These are phyloP conservation scores for Theileria luwenshuni DNA, from an alignment of 169 alveolate species.

Conservation along the genomic window DNA sequence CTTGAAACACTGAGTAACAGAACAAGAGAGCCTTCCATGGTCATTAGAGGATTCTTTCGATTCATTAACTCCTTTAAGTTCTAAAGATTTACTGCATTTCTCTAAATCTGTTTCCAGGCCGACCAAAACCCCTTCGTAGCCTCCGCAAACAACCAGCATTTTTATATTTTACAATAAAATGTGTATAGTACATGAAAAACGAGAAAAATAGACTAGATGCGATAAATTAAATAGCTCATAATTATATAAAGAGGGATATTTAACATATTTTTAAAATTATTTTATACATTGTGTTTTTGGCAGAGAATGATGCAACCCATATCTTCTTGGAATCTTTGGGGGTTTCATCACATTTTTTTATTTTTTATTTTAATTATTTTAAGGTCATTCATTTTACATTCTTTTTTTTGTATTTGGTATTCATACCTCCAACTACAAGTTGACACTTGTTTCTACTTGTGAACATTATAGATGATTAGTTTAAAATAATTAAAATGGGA, in stretches of 20 bases:
- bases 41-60: conserved; percentile 25
- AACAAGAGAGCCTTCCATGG: background rate
- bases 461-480: conserved; percentile 11
- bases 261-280: no score
- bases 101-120: conserved; percentile 42
- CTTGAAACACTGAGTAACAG: conserved; percentile 36
- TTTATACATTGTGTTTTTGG: no score
- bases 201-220: no score
- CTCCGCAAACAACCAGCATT: conserved; percentile 59
- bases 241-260: no score
- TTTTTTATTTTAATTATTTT: background rate
- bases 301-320: no score
- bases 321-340: no score
- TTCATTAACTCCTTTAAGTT: background rate
- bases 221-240: background rate
- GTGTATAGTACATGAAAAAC: background rate
- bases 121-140: conserved; percentile 66
- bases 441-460: conserved; percentile 1
- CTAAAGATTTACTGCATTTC: background rate
- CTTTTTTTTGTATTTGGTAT: background rate
- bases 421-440: background rate
- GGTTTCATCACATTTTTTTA: no score
- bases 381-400: background rate
- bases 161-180: conserved; percentile 11
- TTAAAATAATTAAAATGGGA: background rate